phyloP scores from a whole-genome alignment of 352 stramenopile species.

The Phytophthora pseudosyringae region DNA sequence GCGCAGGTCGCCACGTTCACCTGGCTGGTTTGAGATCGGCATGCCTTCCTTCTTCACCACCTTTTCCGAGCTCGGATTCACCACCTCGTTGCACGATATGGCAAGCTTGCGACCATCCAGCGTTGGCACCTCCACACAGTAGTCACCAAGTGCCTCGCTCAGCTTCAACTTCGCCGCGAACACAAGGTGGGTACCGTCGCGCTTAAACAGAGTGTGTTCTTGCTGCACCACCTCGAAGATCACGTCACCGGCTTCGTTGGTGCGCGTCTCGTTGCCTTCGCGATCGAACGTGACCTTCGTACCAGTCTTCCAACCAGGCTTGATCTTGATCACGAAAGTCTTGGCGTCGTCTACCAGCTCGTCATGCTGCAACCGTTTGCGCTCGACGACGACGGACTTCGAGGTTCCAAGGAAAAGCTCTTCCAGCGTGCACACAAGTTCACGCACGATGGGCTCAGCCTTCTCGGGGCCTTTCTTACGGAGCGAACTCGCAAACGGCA shows the following conservation, averaged over 20 bases:
- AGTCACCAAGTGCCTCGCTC: constrained; percentile 95
- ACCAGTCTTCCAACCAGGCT: constrained; percentile 94
- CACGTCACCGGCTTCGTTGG: constrained; percentile 94
- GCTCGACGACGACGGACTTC: constrained; percentile 89
- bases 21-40: constrained; percentile 75
- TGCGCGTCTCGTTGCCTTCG: constrained; percentile 90
- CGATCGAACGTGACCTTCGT: constrained; percentile 97
- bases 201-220: constrained; percentile 85
- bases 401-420: constrained; percentile 92
- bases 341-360: constrained; percentile 83
- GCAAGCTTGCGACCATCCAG: constrained; percentile 94
- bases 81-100: constrained; percentile 94
- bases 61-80: constrained; percentile 91
- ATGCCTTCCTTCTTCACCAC: constrained; percentile 96
- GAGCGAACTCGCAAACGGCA: constrained; percentile 82
- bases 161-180: constrained; percentile 95
- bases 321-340: constrained; percentile 90
- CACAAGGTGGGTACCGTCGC: constrained; percentile 93
- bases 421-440: constrained; percentile 88
- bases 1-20: constrained; percentile 91
- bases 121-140: constrained; percentile 94
- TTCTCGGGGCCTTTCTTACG: constrained; percentile 81
- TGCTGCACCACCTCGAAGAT: constrained; percentile 93
- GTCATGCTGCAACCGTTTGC: constrained; percentile 79
- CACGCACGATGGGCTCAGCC: constrained; percentile 66